Evolutionary conservation across 805 yeast genomes (phyloP).

Genomic region (Metschnikowia dekortorum): DNA sequence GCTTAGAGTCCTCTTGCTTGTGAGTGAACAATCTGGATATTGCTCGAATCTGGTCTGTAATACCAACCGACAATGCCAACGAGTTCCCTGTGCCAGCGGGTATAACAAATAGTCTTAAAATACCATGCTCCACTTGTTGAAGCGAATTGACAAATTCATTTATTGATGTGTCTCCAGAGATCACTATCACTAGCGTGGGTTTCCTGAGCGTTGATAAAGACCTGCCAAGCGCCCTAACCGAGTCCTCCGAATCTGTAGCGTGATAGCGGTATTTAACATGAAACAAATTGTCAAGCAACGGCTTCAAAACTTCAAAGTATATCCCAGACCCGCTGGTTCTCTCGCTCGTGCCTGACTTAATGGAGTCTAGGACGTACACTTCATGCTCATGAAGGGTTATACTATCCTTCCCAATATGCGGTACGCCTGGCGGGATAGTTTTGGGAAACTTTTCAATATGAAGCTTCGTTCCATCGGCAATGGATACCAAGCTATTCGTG

Average conservation of each 20-base stretch:
- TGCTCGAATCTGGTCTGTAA: slow-evolving; percentile 24
- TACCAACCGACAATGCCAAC: slow-evolving; percentile 56
- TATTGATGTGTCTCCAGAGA: slow-evolving; percentile 86
- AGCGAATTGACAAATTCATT: slow-evolving; percentile 65
- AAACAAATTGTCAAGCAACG: slow-evolving; percentile 39
- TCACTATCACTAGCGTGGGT: slow-evolving; percentile 45
- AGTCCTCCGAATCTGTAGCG: slow-evolving; percentile 36
- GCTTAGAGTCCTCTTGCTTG: slow-evolving; percentile 14
- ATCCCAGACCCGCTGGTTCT: slow-evolving; percentile 28
- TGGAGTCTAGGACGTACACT: slow-evolving; percentile 43
- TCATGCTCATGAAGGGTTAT: slow-evolving; percentile 7
- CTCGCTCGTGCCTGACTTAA: slow-evolving; percentile 44
- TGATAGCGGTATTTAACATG: slow-evolving; percentile 35
- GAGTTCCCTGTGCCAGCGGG: slow-evolving; percentile 92
- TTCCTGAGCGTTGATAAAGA: slow-evolving; percentile 15
- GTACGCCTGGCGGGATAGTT: neutral
- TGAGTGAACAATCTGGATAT: slow-evolving; percentile 33
- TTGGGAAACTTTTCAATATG: neutral
- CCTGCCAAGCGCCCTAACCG: slow-evolving; percentile 40
- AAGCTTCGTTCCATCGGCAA: neutral
- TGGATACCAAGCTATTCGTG: neutral
- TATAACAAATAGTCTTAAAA: slow-evolving; percentile 34
- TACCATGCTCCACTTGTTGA: slow-evolving; percentile 14
- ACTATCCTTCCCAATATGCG: neutral
- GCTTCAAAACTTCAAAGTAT: slow-evolving; percentile 41